Evolutionary conservation across 176 grass and related monocot species (phyloP), one percentile per base, ranked within the genome.

Genomic region (Phyllostachys edulis): DNA sequence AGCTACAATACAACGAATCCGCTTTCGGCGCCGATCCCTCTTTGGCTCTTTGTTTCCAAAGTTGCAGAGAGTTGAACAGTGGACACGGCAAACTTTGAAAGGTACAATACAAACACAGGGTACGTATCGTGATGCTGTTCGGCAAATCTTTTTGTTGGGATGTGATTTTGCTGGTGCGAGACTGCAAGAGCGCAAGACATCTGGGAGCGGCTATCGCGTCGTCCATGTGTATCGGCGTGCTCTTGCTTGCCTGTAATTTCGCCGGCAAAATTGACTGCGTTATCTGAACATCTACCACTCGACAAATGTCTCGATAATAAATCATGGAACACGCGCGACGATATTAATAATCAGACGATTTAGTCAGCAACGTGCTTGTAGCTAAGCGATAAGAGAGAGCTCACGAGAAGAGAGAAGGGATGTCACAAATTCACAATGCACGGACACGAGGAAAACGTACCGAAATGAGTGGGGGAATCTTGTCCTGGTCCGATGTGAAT

Each of bases 401-500:
- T 86, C 84, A 83, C 73, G 88, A 50, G 79, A 60, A 5, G 67
- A 5, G 65, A 59, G 29, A 49, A 87, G 66, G 32, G 51, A 55
- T 17, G 34, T 23, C 20, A 38, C 27, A 13, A 34, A 29, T 29
- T 26, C 47, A 39, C 59, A 39, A 75, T 50, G 83, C 82, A 65
- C 67, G 67, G 49, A 13, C 46, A 26, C 11, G 76, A 76, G 32
- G 12, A 40, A 36, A 27, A 52, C 21, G 49, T 84, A 61, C 79
- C 88, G 80, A 83, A 74, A 90, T 90, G 84, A 90, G 83, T 87
- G 60, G 59, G 32, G 72, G 77, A 87, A 82, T 90, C 79, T 78
- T 77, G 72, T 34, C 67, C 46, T 26, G 72, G 20, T 63, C 78
- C 73, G 73, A 78, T 18, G 21, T 54, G 21, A 27, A 52, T 29